These are phyloP conservation scores for Phytopythium sindhum DNA, from an alignment of 352 stramenopile genomes.

Conservation along the genomic window DNA sequence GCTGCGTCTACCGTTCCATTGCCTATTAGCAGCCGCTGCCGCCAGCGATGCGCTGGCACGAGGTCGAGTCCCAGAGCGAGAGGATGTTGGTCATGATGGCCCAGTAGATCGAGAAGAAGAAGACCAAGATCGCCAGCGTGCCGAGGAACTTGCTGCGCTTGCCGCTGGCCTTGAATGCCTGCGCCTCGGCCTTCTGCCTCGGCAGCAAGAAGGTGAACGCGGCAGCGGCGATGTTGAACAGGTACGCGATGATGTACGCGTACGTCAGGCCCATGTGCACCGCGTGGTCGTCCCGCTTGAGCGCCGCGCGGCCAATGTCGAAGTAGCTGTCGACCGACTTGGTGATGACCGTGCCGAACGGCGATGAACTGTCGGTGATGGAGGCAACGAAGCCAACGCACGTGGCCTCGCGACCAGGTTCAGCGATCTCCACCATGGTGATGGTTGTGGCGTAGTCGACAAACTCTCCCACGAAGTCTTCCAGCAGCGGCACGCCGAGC, in stretches of 20 bases:
- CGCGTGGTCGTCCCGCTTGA: conserved; percentile 22
- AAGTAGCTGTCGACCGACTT: conserved; percentile 45
- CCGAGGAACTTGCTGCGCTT: conserved; percentile 23
- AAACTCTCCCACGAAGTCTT: conserved; percentile 32
- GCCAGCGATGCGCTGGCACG: conserved; percentile 32
- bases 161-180: conserved; percentile 28
- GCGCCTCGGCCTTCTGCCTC: conserved; percentile 35
- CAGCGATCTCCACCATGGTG: conserved; percentile 34
- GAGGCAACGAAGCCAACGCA: conserved; percentile 29
- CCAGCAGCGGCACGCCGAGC: conserved; percentile 32
- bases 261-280: conserved; percentile 35
- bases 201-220: conserved; percentile 35
- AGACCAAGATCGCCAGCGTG: conserved; percentile 12
- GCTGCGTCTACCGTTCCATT: too few relatives aligned
- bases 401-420: conserved; percentile 31
- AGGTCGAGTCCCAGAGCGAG: conserved; percentile 33
- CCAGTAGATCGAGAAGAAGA: conserved; percentile 32
- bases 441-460: conserved; percentile 23
- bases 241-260: conserved; percentile 39
- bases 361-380: conserved; percentile 20
- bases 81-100: conserved; percentile 41
- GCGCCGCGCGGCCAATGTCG: conserved; percentile 20
- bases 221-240: conserved; percentile 25
- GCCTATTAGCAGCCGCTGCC: conserved; percentile 17
- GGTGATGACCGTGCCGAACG: conserved; percentile 33